A percentile compares a stretch with the other conserved stretches of the same genome.
Conservation (phyloP, 2,329 filamentous ascomycete genomes). For the Arthrobotrys pseudoclavata region DNA sequence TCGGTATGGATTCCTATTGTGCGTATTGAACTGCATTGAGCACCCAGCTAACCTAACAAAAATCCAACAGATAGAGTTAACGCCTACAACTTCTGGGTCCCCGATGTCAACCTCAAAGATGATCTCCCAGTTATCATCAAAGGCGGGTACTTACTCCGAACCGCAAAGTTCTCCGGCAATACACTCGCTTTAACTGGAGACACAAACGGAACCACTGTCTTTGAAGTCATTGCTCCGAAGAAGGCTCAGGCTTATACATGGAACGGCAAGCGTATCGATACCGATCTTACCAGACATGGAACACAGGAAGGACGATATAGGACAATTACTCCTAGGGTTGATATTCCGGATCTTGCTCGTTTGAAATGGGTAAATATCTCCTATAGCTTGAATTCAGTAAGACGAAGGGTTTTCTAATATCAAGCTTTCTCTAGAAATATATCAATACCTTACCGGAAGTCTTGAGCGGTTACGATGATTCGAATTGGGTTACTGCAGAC, state of each 20-base stretch:
- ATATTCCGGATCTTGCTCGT: constrained; percentile 72
- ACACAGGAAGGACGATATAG: constrained; percentile 70
- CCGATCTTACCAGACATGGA: constrained; percentile 68
- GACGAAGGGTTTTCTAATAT: background rate
- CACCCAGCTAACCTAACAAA: constrained; percentile 66
- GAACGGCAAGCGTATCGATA: constrained; percentile 70
- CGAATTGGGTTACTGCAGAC: constrained; percentile 75
- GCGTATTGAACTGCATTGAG: background rate
- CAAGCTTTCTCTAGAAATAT: constrained; percentile 69
- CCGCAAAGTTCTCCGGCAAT: constrained; percentile 71
- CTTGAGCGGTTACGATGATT: constrained; percentile 75
- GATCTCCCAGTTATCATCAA: constrained; percentile 71
- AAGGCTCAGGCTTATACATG: constrained; percentile 72
- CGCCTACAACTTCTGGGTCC: constrained; percentile 78
- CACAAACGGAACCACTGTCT: constrained; percentile 76
- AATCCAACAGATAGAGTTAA: constrained; percentile 69
- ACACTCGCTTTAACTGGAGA: constrained; percentile 77
- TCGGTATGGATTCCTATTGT: constrained; percentile 67
- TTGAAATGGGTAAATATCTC: constrained; percentile 70
- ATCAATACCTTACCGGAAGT: constrained; percentile 80
- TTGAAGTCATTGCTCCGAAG: constrained; percentile 76
- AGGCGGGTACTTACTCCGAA: constrained; percentile 76
- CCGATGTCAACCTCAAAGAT: constrained; percentile 68
- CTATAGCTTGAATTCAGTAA: background rate
- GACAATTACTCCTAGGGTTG: constrained; percentile 70